Percentiles rank a stretch among this genome's conserved stretches.
Conservation (phyloP, 73 alveolate genomes). For the Paramecium primaurelia region DNA sequence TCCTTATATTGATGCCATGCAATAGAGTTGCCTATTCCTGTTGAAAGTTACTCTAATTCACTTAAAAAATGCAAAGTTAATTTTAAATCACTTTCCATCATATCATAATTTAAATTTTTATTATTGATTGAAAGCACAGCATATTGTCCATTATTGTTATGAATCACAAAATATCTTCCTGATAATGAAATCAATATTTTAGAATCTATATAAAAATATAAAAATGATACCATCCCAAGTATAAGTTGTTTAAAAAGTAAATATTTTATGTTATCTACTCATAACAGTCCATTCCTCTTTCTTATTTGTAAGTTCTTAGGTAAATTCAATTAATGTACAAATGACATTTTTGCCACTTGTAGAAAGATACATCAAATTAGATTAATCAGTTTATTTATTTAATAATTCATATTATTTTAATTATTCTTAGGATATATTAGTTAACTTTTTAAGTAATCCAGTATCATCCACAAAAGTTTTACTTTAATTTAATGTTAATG, state of each 20-base stretch:
- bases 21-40: not conserved
- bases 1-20: conserved; percentile 41
- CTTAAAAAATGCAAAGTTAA: not conserved
- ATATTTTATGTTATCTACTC: conserved; percentile 1
- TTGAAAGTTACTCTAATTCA: not conserved
- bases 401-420: not conserved
- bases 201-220: not conserved
- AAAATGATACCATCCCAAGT: not conserved
- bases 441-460: not conserved
- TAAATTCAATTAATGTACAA: not conserved
- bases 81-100: not conserved
- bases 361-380: not conserved
- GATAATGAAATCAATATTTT: not conserved
- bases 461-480: conserved; percentile 23
- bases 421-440: not conserved
- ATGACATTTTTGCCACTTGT: not conserved
- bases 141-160: not conserved
- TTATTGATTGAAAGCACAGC: not conserved
- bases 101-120: conserved; percentile 1
- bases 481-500: conserved; percentile 14
- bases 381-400: not conserved
- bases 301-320: conserved; percentile 16
- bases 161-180: not conserved
- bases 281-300: conserved; percentile 33
- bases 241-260: not conserved